These are phyloP conservation scores for Penicillium decumbens DNA, from an alignment of 2,329 filamentous ascomycete genomes.

Conservation along the genomic window DNA sequence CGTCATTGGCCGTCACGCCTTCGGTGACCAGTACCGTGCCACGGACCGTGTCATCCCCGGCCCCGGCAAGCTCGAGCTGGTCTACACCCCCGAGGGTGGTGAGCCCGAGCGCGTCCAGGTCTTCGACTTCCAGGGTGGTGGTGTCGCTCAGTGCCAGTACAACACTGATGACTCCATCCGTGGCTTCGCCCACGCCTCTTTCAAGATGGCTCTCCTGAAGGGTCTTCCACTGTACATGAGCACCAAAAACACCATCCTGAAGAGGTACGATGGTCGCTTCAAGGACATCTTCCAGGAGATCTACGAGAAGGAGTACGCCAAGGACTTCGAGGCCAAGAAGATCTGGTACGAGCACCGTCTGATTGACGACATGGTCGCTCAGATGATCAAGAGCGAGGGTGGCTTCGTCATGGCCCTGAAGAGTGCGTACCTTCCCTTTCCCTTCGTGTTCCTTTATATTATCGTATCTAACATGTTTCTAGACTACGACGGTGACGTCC, in stretches of 20 bases:
- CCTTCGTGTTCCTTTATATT: background rate
- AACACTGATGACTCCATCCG: constrained; percentile 95
- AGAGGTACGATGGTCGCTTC: constrained; percentile 97
- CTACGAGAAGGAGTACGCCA: constrained; percentile 81
- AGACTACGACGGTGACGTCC: constrained; percentile 99
- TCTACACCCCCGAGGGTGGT: constrained; percentile 78
- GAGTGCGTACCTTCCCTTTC: constrained; percentile 58
- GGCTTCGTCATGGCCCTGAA: constrained; percentile 98
- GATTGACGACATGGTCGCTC: constrained; percentile 99
- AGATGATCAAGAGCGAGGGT: constrained; percentile 99
- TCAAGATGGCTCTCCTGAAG: constrained; percentile 91
- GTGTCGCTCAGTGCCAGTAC: constrained; percentile 92
- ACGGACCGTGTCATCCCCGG: constrained; percentile 82
- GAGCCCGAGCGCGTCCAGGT: constrained; percentile 83
- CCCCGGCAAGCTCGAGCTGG: constrained; percentile 85
- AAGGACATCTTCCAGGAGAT: constrained; percentile 99
- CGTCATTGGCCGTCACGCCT: constrained; percentile 96
- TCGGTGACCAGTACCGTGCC: constrained; percentile 97
- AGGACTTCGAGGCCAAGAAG: constrained; percentile 79
- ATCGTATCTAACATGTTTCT: constrained; percentile 6
- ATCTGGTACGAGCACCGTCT: constrained; percentile 99
- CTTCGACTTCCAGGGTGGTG: constrained; percentile 79
- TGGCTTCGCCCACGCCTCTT: constrained; percentile 92
- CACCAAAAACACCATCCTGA: constrained; percentile 99
- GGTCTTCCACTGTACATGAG: constrained; percentile 95